Evolutionary conservation across 768 basidiomycete species (phyloP).

Genomic region (Tephrocybe sp.): DNA sequence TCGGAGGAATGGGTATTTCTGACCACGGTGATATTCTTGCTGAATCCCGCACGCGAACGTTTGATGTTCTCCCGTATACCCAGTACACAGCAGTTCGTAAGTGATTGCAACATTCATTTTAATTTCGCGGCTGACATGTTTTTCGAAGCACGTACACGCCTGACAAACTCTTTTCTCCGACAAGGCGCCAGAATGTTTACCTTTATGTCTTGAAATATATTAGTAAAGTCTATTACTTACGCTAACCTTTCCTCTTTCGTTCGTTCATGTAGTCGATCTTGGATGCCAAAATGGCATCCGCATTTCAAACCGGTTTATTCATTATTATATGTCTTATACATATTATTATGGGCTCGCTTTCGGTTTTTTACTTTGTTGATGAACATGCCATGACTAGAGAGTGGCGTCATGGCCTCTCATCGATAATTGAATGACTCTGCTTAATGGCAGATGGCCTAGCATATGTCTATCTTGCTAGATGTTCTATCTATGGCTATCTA

Average conservation of each 20-base stretch:
- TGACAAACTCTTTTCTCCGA: slow-evolving; percentile 53
- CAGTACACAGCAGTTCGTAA: slow-evolving; percentile 81
- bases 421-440: no score
- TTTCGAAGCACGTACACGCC: slow-evolving; percentile 42
- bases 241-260: not conserved
- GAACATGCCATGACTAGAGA: no score
- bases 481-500: no score
- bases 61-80: slow-evolving; percentile 74
- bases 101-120: slow-evolving; percentile 28
- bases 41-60: slow-evolving; percentile 67
- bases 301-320: no score
- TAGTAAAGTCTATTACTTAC: not conserved
- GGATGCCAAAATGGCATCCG: no score
- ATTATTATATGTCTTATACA: no score
- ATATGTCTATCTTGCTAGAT: no score
- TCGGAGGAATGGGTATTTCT: slow-evolving; percentile 49
- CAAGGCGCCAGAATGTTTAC: slow-evolving; percentile 55
- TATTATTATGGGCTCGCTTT: no score
- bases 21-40: slow-evolving; percentile 69
- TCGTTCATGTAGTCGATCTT: slow-evolving; percentile 4
- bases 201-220: slow-evolving; percentile 30
- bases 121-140: slow-evolving; percentile 14
- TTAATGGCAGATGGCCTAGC: no score
- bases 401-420: no score
- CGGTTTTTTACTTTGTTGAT: no score